Evolutionary conservation across 73 alveolate species (phyloP), one percentile per base, ranked within the genome.

Genomic region (Durusdinium trenchii): DNA sequence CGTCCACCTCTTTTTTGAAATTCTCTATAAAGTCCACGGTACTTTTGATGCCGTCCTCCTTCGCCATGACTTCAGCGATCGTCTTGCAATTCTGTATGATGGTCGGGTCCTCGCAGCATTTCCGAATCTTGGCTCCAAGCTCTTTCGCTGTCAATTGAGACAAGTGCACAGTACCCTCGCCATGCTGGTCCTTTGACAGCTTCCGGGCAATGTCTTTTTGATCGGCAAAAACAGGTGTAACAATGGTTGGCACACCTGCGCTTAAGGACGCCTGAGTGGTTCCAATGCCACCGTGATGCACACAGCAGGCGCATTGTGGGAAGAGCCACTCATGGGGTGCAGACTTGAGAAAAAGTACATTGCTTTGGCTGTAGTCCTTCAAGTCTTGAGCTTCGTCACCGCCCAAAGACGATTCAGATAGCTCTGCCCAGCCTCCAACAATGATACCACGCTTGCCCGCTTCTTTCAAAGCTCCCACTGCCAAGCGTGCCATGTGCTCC

Each of bases 251-350:
- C 86, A 91, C 97, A 1, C 97, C 97, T 3, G 97, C 97, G 35
- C 89, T 48, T 42, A 91, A 45, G 4, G 97, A 91, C 35, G 97
- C 97, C 96, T 89, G 94, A 32, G 76, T 35, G 35, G n/a, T 32
- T 46, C 97, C 97, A 76, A 91, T 91, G 87, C 97, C 97, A 47
- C 97, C 97, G 45, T 91, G 97, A 69, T 91, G 97, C 75, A 91
- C 97, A 46, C 97, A 91, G 89, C 97, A 91, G 16, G 78, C 79
- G 40, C 87, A 69, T 54, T 91, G 97, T 67, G 97, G 89, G 89
- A 91, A 91, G 97, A 91, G 97, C 97, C 97, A 91, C 87, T 91
- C 97, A 52, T 69, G 97, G n/a, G 97, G 97, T 30, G 97, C 97
- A 32, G 97, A 91, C 97, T 91, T 91, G 89, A 91, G 97, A 89